Base-by-base conservation (phyloP, 306 rosid species). In the Ochetophila trinervis region DNA sequence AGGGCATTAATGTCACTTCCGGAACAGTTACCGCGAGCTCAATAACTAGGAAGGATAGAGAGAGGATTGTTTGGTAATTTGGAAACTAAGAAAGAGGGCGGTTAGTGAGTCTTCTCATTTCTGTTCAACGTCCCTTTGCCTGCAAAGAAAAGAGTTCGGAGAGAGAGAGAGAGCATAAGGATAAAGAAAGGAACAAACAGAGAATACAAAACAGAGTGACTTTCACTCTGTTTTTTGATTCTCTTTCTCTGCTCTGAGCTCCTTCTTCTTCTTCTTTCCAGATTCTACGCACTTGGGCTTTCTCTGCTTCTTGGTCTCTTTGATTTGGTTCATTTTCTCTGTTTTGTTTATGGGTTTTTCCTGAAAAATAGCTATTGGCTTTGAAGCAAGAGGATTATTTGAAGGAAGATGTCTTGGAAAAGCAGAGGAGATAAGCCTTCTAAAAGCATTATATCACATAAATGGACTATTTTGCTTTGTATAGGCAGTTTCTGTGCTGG, bases 401-500 rank as follows among this genome's bases (percentile, higher is more conserved):
- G 44, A 37, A 53, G 23, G 53, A 70, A 76, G 47, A 93, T 93
- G 98, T 80, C 76, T 69, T 86, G 89, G 96, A 93, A 86, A 74
- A 75, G 83, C 88, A 88, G 76, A 69, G 88, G 87, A 58, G 94
- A 86, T 71, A 67, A 80, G 37, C 61, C 94, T 78, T 80, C 87
- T 4, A 90, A 86, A 76, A 84, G 65, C 60, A 22, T 79, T 19
- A 50, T 89, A 65, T 67, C 91, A 0, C 80, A 86, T 63, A 93
- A 84, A 88, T 90, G 91, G 91, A 61, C 87, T 1, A 56, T 93
- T 61, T 80, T 93, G 27, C 87, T 94, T 3, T 94, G 99, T 80
- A 53, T 94, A 11, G 83, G 84, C 69, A 69, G 97, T 76, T 94
- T 94, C 76, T 90, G 94, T 80, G 86, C 83, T 66, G 99, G 99